These are phyloP conservation scores for Chlamydomonas sphaeroides DNA, from an alignment of 139 green algal genomes.

Conservation along the genomic window DNA sequence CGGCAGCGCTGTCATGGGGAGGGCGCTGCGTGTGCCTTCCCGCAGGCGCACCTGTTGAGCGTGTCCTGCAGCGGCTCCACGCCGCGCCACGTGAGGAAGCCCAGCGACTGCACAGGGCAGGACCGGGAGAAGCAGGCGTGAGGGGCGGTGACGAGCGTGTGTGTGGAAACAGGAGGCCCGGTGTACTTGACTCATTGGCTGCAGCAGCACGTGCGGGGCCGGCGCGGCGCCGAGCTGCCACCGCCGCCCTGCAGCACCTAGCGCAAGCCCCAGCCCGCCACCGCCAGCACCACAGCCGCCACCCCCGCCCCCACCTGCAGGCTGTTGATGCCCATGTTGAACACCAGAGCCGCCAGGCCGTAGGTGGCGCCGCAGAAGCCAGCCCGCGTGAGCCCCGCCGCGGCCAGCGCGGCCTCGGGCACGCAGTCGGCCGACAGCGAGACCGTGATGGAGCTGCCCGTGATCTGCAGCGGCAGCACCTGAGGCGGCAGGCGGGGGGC, in stretches of 20 bases:
- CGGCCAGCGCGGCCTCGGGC: slow-evolving; percentile 1
- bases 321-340: slow-evolving; percentile 53
- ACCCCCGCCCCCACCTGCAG: slow-evolving; percentile 5
- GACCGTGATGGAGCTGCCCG: slow-evolving; percentile 21
- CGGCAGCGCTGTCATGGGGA: too few species aligned
- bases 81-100: slow-evolving; percentile 41
- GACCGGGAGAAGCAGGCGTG: too few species aligned
- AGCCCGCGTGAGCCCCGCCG: slow-evolving; percentile 6
- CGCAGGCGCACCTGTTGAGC: slow-evolving; percentile 39
- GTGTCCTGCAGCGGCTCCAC: slow-evolving; percentile 19
- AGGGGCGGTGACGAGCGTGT: too few species aligned
- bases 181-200: too few species aligned
- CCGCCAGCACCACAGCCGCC: too few species aligned
- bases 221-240: too few species aligned
- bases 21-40: neutral
- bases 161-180: too few species aligned
- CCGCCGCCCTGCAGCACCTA: too few species aligned
- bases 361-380: slow-evolving; percentile 24
- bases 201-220: too few species aligned
- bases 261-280: too few species aligned
- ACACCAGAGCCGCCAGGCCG: slow-evolving; percentile 32
- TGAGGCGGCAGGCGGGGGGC: neutral
- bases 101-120: slow-evolving; percentile 39
- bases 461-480: slow-evolving; percentile 33
- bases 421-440: slow-evolving; percentile 29